A percentile compares a stretch with the other conserved stretches of the same genome.
Evolutionary conservation across 1,284 basidiomycete genomes (phyloP).

Genomic region (Pyrrhoderma noxium): DNA sequence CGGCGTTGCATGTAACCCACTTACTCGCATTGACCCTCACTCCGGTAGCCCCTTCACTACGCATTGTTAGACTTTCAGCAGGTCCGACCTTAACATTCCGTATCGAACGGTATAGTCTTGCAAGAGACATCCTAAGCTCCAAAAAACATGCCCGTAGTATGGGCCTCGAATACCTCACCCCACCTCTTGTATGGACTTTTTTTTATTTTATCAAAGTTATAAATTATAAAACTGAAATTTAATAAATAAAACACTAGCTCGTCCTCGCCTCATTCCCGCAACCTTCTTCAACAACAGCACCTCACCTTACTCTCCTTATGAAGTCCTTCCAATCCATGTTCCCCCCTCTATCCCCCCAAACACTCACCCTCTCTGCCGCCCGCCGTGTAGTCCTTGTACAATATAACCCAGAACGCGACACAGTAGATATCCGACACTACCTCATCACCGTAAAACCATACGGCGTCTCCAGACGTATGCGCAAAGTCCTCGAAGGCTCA

Average conservation of each 20-base stretch:
- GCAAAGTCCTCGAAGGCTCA: constrained; percentile 76
- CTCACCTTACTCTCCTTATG: constrained; percentile 67
- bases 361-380: constrained; percentile 72
- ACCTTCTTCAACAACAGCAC: constrained; percentile 61
- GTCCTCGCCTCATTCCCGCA: constrained; percentile 72
- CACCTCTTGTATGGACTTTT: constrained; percentile 62
- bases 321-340: constrained; percentile 87
- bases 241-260: no score
- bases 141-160: constrained; percentile 66
- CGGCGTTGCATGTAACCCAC: constrained; percentile 88
- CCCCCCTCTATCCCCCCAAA: constrained; percentile 77
- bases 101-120: constrained; percentile 86
- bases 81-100: constrained; percentile 95
- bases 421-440: constrained; percentile 92
- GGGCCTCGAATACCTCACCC: constrained; percentile 79
- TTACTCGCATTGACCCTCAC: constrained; percentile 89
- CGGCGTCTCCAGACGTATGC: constrained; percentile 89
- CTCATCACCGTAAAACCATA: constrained; percentile 93
- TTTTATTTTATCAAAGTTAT: constrained; percentile 2
- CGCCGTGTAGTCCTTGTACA: constrained; percentile 91
- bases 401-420: constrained; percentile 82
- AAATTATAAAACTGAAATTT: no score
- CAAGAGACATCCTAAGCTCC: constrained; percentile 74
- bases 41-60: constrained; percentile 76
- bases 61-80: constrained; percentile 83